Conservation (phyloP, 2,329 filamentous ascomycete species). For the Didymella keratinophila region DNA sequence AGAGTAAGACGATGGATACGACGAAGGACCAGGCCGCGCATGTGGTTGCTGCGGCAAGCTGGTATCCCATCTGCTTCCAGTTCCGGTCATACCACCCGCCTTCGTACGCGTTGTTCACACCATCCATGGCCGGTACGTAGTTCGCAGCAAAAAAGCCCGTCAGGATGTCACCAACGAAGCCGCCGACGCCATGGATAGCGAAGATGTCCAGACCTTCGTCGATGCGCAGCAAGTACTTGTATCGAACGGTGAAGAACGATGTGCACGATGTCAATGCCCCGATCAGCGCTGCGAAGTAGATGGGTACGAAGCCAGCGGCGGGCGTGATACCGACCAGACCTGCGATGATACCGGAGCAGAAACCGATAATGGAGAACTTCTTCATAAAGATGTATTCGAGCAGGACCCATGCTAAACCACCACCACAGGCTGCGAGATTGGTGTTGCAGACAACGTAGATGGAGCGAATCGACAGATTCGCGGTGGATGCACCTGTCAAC, state of each 20-base stretch:
- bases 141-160: slow-evolving; percentile 65
- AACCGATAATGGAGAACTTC: slow-evolving; percentile 62
- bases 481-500: slow-evolving; percentile 47
- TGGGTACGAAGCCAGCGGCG: slow-evolving; percentile 63
- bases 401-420: slow-evolving; percentile 62
- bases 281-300: slow-evolving; percentile 61
- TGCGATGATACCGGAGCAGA: slow-evolving; percentile 63
- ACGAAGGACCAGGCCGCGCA: slow-evolving; percentile 65
- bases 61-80: slow-evolving; percentile 64
- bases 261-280: slow-evolving; percentile 60
- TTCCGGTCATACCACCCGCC: slow-evolving; percentile 63
- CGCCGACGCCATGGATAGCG: slow-evolving; percentile 67
- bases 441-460: slow-evolving; percentile 67
- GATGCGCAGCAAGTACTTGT: slow-evolving; percentile 61
- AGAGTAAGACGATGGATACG: slow-evolving; percentile 61
- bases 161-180: slow-evolving; percentile 64
- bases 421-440: slow-evolving; percentile 64
- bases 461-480: slow-evolving; percentile 61
- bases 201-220: slow-evolving; percentile 69
- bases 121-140: slow-evolving; percentile 61
- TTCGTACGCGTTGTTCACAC: slow-evolving; percentile 55
- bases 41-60: slow-evolving; percentile 65
- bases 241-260: slow-evolving; percentile 57
- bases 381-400: slow-evolving; percentile 60
- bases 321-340: slow-evolving; percentile 67